Conservation (phyloP, 805 yeast genomes). For the Lachancea quebecensis region DNA sequence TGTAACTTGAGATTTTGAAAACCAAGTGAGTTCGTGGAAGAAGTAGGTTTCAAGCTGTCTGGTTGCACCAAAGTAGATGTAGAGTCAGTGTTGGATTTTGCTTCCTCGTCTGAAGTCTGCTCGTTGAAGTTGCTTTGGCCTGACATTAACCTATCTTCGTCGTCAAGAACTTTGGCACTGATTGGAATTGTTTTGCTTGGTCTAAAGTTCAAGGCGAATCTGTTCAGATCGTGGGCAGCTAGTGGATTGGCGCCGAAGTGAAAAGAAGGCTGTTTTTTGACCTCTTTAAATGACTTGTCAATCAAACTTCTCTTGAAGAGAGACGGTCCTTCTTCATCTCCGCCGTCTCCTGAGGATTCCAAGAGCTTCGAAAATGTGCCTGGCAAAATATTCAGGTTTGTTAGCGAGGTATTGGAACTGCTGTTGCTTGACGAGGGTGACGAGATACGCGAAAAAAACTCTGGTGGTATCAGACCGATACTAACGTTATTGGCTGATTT, state of each 20-base stretch:
- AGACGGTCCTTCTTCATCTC: constrained; percentile 6
- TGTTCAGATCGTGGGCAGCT: constrained; percentile 17
- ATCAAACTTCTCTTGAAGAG: constrained; percentile 24
- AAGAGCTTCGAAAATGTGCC: constrained; percentile 21
- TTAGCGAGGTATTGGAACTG: constrained; percentile 26
- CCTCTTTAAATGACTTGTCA: constrained; percentile 27
- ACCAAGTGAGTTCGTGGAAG: not conserved
- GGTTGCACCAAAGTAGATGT: constrained; percentile 4
- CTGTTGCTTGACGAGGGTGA: constrained; percentile 29
- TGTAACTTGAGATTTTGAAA: constrained; percentile 6
- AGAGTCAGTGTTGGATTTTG: constrained; percentile 7
- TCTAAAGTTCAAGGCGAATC: constrained; percentile 20
- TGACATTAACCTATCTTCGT: constrained; percentile 29
- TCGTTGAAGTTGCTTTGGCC: constrained; percentile 11
- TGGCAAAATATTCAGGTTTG: constrained; percentile 17
- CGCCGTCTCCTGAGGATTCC: constrained; percentile 6
- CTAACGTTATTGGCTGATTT: constrained; percentile 12
- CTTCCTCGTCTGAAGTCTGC: constrained; percentile 3
- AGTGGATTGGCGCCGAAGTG: constrained; percentile 16
- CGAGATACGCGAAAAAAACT: constrained; percentile 30
- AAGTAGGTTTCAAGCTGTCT: not conserved
- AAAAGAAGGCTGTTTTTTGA: constrained; percentile 13
- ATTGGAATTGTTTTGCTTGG: constrained; percentile 12
- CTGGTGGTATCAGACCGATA: constrained; percentile 31
- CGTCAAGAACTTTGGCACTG: constrained; percentile 17